phyloP scores from a whole-genome alignment of 306 rosid genomes.

The Citrullus colocynthis region DNA sequence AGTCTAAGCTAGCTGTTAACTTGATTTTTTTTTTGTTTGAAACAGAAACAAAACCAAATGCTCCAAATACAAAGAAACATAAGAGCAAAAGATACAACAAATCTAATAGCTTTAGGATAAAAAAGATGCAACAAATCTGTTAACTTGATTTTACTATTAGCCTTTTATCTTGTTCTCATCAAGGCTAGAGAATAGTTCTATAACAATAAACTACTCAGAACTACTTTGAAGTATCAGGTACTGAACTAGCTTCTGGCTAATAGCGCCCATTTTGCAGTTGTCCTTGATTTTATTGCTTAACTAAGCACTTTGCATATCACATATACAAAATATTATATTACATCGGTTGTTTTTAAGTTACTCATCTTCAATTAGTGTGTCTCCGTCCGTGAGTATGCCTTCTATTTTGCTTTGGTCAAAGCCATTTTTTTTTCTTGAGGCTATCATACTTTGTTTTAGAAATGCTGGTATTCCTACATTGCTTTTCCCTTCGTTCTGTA shows the following conservation, averaged over 20 bases:
- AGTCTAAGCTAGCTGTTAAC: not conserved
- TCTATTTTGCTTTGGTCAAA: not conserved
- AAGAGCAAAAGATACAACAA: no score
- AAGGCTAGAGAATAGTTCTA: not conserved
- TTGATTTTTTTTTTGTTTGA: not conserved
- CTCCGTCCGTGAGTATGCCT: not conserved
- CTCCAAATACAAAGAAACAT: no score
- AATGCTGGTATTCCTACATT: not conserved
- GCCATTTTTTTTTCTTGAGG: not conserved
- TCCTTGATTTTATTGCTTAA: not conserved
- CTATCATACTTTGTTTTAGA: not conserved
- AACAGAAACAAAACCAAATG: no score
- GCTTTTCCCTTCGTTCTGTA: not conserved
- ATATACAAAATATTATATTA: not conserved
- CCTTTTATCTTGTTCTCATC: not conserved
- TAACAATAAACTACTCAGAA: not conserved
- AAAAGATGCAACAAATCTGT: no score
- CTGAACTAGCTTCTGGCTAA: not conserved
- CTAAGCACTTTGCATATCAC: not conserved
- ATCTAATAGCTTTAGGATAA: no score
- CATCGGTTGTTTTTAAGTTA: not conserved
- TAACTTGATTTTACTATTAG: not conserved
- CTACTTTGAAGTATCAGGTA: not conserved
- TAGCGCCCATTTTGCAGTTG: not conserved
- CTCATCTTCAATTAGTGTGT: not conserved